Base-by-base conservation (phyloP, 805 yeast genomes). In the Saccharomycopsis schoenii region DNA sequence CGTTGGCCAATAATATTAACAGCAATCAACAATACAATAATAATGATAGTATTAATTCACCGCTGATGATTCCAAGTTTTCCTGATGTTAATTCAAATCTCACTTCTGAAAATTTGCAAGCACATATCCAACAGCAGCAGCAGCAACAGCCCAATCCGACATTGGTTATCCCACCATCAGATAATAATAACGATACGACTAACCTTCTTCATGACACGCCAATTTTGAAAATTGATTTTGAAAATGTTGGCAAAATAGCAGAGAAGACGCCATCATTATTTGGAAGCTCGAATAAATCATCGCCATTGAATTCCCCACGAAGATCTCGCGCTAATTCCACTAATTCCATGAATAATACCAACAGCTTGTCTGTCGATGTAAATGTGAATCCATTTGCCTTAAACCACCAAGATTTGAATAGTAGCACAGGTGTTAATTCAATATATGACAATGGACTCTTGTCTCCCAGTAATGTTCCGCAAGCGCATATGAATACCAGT, bases 231-330 rank as follows among this genome's bases (percentile, higher is more conserved):
- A 57, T 60, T 17, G 52, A 60, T 37, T 57, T 41, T 54, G 60
- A 60, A 25, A 50, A 60, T 51, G 60, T 52, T 14, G 78, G 77
- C n/a, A 72, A 67, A 8, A 69, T 73, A 6, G 76, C 76, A 0
- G 78, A 77, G 3, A 73, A 71, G 50, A 82, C 85, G 0, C 86
- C 86, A 0, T 82, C 86, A 0, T 69, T 83, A 15, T 83, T 83
- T 68, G 77, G 82, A 57, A 77, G 80, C 62, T 79, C 86, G 0
- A 68, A 71, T 55, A 63, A 61, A 40, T 68, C 75, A 0, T 71
- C 78, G 5, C 67, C 69, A 43, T 64, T 66, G 56, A 73, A 77
- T 52, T 70, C 80, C 0, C 77, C 77, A 1, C 59, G 58, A 11
- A 69, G 75, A 51, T 67, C 75, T 2, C 65, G 77, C 57, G 67